phyloP scores from a whole-genome alignment of 768 basidiomycete species.

The Amanita jacksonii region DNA sequence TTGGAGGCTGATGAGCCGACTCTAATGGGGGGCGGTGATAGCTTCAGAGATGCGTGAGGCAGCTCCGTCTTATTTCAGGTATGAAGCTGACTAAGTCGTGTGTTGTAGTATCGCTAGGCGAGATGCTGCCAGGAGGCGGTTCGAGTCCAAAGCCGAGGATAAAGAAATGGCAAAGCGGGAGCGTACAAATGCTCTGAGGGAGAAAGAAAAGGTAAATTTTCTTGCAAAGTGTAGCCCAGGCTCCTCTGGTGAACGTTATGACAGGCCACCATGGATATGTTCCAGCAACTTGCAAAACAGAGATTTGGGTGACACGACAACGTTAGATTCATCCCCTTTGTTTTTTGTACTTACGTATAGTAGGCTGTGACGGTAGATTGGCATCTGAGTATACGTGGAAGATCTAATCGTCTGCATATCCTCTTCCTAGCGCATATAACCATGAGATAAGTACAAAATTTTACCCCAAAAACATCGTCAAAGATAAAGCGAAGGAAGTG shows the following conservation, averaged over 20 bases:
- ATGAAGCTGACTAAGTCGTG: neutral
- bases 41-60: constrained; percentile 67
- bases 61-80: constrained; percentile 4
- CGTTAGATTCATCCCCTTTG: neutral
- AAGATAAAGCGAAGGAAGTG: no score
- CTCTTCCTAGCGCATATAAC: no score
- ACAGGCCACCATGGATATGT: constrained; percentile 91
- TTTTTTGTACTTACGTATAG: neutral
- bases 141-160: constrained; percentile 46
- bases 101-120: constrained; percentile 47
- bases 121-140: constrained; percentile 60
- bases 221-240: neutral
- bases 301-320: constrained; percentile 53
- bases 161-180: constrained; percentile 45
- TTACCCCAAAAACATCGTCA: no score
- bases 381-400: no score
- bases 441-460: no score
- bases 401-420: no score
- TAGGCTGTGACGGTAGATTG: no score
- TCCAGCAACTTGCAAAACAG: constrained; percentile 84
- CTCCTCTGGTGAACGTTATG: neutral
- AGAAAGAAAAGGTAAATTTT: constrained; percentile 59
- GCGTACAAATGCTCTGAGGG: constrained; percentile 49
- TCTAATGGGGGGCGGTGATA: constrained; percentile 74
- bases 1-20: constrained; percentile 71